Conservation (phyloP, 768 basidiomycete species). For the Boletus rufocinnamomeus region DNA sequence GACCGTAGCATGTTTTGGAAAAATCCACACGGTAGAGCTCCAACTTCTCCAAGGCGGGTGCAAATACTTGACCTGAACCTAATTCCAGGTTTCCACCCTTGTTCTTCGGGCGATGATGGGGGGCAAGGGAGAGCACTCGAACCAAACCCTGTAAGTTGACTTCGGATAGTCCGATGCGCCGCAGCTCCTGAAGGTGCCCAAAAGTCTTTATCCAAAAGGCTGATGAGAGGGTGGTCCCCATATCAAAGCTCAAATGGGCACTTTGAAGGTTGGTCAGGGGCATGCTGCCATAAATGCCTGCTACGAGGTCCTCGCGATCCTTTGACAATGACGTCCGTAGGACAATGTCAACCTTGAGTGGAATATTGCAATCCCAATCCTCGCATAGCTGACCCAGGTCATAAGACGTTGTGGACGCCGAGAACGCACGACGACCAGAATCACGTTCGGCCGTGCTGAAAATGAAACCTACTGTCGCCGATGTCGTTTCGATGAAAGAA, state of each 20-base stretch:
- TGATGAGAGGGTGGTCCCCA: constrained; percentile 5
- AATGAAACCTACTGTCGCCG: constrained; percentile 15
- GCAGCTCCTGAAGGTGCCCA: constrained; percentile 18
- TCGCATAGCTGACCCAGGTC: constrained; percentile 12
- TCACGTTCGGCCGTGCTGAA: constrained; percentile 19
- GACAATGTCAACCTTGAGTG: constrained; percentile 20
- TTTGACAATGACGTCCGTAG: constrained; percentile 5
- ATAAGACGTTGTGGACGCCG: constrained; percentile 4
- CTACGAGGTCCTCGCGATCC: constrained; percentile 17
- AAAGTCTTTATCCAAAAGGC: constrained; percentile 23
- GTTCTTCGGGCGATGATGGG: background rate
- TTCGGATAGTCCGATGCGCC: constrained; percentile 11
- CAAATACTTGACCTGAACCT: constrained; percentile 14
- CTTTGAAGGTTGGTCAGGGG: constrained; percentile 15
- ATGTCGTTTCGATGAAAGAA: constrained; percentile 12
- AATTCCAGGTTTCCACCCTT: background rate
- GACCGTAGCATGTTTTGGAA: constrained; percentile 5
- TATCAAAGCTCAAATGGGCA: constrained; percentile 15
- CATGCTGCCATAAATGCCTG: constrained; percentile 15
- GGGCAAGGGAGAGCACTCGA: constrained; percentile 2
- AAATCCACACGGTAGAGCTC: constrained; percentile 14
- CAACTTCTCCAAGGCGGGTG: constrained; percentile 18
- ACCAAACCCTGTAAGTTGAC: constrained; percentile 15
- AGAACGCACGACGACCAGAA: constrained; percentile 12
- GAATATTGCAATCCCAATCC: constrained; percentile 24